Evolutionary conservation across 306 rosid species (phyloP).

Genomic region (Spatholobus suberectus): DNA sequence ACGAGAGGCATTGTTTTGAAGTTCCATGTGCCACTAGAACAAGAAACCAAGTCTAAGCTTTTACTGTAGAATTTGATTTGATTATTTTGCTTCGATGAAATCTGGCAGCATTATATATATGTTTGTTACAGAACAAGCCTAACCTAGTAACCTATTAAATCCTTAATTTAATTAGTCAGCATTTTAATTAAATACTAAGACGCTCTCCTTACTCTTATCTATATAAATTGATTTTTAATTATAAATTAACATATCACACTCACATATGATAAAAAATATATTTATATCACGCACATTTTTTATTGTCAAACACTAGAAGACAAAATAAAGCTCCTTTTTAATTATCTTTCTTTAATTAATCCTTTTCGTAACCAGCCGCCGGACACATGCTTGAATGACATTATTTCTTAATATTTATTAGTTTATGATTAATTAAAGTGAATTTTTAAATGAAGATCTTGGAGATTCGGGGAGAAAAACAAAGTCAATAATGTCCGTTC

Average conservation of each 20-base stretch:
- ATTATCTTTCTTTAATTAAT: conserved; percentile 6
- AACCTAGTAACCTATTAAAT: conserved; percentile 17
- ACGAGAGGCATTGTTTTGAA: conserved; percentile 20
- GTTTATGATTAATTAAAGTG: conserved; percentile 19
- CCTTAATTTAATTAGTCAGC: conserved; percentile 24
- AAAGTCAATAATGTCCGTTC: conserved; percentile 38
- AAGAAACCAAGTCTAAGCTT: conserved; percentile 36
- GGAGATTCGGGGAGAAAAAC: conserved; percentile 22
- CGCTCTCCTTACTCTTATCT: conserved; percentile 25
- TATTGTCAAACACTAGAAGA: conserved; percentile 42
- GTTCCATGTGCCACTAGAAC: conserved; percentile 32
- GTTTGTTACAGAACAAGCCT: conserved; percentile 37
- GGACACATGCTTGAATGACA: conserved; percentile 43
- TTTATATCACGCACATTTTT: conserved; percentile 26
- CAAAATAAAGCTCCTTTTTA: conserved; percentile 45
- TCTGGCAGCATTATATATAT: conserved; percentile 34
- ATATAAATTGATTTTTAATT: conserved; percentile 1
- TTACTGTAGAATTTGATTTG: conserved; percentile 20
- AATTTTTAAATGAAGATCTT: conserved; percentile 19
- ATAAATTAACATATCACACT: conserved; percentile 17
- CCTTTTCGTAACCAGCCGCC: conserved; percentile 47
- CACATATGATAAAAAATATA: conserved; percentile 16
- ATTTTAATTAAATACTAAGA: conserved; percentile 23
- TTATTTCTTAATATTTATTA: conserved; percentile 28
- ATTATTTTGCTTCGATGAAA: conserved; percentile 26